phyloP scores from a whole-genome alignment of 129 eudicot species.

The Saussurea involucrata region DNA sequence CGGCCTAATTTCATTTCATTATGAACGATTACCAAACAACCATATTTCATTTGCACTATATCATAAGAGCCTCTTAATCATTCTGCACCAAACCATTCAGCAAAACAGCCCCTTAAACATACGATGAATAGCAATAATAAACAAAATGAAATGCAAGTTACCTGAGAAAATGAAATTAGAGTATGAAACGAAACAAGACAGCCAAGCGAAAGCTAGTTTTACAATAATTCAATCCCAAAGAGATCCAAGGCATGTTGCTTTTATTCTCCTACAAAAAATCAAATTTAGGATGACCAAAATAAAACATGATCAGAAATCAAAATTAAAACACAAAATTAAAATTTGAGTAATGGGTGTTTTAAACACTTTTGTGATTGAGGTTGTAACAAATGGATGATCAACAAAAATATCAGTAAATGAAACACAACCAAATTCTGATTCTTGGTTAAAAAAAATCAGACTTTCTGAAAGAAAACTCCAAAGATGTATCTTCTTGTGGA shows the following conservation, averaged over 20 bases:
- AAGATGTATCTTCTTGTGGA: background rate
- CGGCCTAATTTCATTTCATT: too few relatives aligned
- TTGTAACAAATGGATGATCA: too few relatives aligned
- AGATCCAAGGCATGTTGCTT: conserved; percentile 72
- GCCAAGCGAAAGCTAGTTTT: conserved; percentile 55
- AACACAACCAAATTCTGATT: conserved; percentile 3
- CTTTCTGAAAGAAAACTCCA: background rate
- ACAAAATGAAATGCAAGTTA: conserved; percentile 23
- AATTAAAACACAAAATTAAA: conserved; percentile 3
- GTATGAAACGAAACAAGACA: conserved; percentile 70
- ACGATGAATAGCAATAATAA: background rate
- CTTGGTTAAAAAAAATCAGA: background rate
- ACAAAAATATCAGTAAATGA: background rate
- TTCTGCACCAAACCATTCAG: too few relatives aligned
- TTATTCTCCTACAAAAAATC: conserved; percentile 17
- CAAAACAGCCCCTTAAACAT: too few relatives aligned
- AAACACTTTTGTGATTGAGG: too few relatives aligned
- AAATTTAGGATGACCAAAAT: background rate
- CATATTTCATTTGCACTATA: too few relatives aligned
- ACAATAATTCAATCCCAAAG: conserved; percentile 32
- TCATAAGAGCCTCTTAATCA: too few relatives aligned
- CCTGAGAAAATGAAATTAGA: conserved; percentile 45
- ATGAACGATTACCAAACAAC: too few relatives aligned
- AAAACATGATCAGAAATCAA: background rate
- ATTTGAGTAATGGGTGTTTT: too few relatives aligned